Conservation (phyloP, 2,329 filamentous ascomycete species). For the Diaporthe eres region DNA sequence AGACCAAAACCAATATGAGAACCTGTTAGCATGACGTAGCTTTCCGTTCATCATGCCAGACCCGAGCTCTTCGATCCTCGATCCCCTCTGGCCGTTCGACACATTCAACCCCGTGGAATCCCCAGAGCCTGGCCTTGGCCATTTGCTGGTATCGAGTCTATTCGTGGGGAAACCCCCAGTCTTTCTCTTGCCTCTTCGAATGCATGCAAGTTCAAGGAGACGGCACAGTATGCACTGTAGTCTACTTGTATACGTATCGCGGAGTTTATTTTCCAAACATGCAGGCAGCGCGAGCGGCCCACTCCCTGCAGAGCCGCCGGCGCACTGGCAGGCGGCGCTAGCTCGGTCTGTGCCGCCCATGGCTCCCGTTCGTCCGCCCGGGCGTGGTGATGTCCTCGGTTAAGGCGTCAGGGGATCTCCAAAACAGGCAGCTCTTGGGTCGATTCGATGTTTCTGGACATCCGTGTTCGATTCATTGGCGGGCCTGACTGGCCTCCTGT, state of each 20-base stretch:
- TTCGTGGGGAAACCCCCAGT: slow-evolving; percentile 15
- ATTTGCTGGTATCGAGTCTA: neutral
- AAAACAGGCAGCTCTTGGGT: slow-evolving; percentile 20
- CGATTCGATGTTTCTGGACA: neutral
- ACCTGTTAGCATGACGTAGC: slow-evolving; percentile 20
- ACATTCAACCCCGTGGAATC: slow-evolving; percentile 5
- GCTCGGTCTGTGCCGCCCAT: slow-evolving; percentile 30
- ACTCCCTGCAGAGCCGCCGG: slow-evolving; percentile 21
- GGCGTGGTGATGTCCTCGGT: slow-evolving; percentile 30
- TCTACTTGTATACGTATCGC: neutral
- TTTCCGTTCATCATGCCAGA: neutral
- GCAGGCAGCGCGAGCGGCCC: neutral
- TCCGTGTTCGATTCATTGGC: slow-evolving; percentile 12
- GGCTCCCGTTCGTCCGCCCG: slow-evolving; percentile 35
- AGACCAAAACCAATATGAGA: neutral
- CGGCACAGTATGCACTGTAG: neutral
- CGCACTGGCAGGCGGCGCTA: neutral
- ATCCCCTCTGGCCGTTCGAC: slow-evolving; percentile 16
- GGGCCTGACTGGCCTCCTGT: neutral
- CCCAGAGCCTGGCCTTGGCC: slow-evolving; percentile 1
- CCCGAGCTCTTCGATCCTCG: slow-evolving; percentile 19
- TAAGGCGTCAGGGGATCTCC: slow-evolving; percentile 13
- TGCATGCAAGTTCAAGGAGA: slow-evolving; percentile 3
- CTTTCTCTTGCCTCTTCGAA: neutral
- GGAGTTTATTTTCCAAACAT: neutral